Evolutionary conservation across 139 green algal species (phyloP), one percentile per base, ranked within the genome.

Genomic region (Chara braunii): DNA sequence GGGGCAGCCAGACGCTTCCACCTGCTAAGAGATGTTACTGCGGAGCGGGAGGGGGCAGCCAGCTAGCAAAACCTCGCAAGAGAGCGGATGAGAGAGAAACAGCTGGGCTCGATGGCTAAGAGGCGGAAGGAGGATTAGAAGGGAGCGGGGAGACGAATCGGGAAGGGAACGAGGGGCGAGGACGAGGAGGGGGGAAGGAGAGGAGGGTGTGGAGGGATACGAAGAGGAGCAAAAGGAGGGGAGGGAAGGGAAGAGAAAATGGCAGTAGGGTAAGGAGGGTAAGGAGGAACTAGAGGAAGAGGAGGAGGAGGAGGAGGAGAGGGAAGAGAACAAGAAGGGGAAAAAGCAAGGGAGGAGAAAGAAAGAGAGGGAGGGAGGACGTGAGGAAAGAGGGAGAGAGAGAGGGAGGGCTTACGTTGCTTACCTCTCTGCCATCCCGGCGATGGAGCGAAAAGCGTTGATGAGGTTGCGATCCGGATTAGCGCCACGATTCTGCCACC

Each of bases 401-500:
- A n/a, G 45, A 14, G 14, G 45, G 50, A 14, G 14, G n/a, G n/a
- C 37, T n/a, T 7, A 3, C 56, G 53, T 11, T n/a, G n/a, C 29
- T 57, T 30, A 76, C 67, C 67, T 72, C 7, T 78, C 69, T 4
- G 61, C 61, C 61, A 78, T 78, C 9, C 23, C 62, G 2, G 23
- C 45, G 36, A 78, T 78, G 11, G 61, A 5, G 48, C 50, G 14
- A 60, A 88, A 87, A 8, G 81, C 81, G 1, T 68, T 53, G 22
- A 83, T 60, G 2, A 88, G 63, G 8, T 56, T 36, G 7, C 80
- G 51, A 51, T 89, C 83, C 0, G 78, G 70, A 64, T 85, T 84
- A 12, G 63, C 30, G 33, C 64, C 78, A 26, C 81, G 75, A 7
- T 68, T 70, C 44, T 83, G 75, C 59, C 84, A 69, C 22, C 80